Evolutionary conservation across 192 early-diverging fungal species (phyloP), one percentile per base, ranked within the genome.

Genomic region (Pilaira anomala): DNA sequence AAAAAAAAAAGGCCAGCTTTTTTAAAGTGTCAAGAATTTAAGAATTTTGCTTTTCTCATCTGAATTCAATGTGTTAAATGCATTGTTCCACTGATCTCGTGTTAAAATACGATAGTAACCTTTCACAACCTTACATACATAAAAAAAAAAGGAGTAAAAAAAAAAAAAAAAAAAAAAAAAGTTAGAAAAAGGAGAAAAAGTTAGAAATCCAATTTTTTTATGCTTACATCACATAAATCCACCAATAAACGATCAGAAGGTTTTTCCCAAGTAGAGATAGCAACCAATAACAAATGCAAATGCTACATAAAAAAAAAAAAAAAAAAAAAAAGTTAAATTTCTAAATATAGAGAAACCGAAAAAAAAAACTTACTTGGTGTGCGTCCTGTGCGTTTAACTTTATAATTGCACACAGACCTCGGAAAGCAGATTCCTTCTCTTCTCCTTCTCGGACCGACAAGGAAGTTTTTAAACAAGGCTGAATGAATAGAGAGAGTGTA

Each of bases 341-440:
- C 18, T 18, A 46, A 46, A 46, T 14, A 3, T 46, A 19, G 18
- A 46, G 4, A 46, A 19, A 8, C 13, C 44, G n/a, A n/a, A n/a
- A n/a, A n/a, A n/a, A n/a, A 46, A 4, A 36, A 36, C 44, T 46
- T 46, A 46, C 44, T 18, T 36, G 13, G 14, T 50, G 30, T 21
- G 48, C 44, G 24, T 19, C 11, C 6, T 16, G n/a, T 22, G 29
- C 21, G 39, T 36, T 51, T 33, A 22, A 8, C 12, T 26, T 21
- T 16, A 36, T 39, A 53, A 40, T 16, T 21, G 19, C 25, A 67
- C 24, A 52, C 30, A 46, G 44, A 46, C 44, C 44, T 13, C 13
- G 22, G 28, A 62, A 62, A 8, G 96, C 92, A 58, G 86, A 89
- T 59, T 88, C 87, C 79, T 98, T 98, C 68, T 98, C 96, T 6